Conservation (phyloP, 208 protist species). For the Crithidia acanthocephali region DNA sequence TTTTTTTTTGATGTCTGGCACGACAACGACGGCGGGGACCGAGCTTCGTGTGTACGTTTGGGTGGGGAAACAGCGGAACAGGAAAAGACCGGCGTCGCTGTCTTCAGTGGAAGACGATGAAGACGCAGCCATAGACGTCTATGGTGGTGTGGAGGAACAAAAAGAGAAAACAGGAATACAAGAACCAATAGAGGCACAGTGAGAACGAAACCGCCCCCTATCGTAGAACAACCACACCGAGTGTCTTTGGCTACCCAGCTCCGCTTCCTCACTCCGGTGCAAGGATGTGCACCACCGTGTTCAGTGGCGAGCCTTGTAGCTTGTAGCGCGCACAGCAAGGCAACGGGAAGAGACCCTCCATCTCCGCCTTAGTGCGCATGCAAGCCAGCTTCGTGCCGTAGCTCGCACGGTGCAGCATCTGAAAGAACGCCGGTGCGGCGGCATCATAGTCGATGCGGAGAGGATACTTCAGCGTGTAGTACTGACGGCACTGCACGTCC, state of each 20-base stretch:
- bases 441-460: conserved; percentile 50
- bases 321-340: conserved; percentile 63
- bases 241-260: too few relatives aligned
- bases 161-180: too few relatives aligned
- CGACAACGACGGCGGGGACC: too few relatives aligned
- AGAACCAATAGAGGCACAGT: too few relatives aligned
- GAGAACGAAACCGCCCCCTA: too few relatives aligned
- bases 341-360: conserved; percentile 38
- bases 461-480: conserved; percentile 48
- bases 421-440: conserved; percentile 58
- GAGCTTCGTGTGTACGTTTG: too few relatives aligned
- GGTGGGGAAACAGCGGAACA: too few relatives aligned
- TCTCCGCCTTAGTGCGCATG: conserved; percentile 49
- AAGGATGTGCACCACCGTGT: conserved; percentile 61
- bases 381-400: conserved; percentile 44
- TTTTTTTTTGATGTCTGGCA: conserved; percentile 8
- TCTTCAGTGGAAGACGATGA: too few relatives aligned
- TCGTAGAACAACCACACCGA: too few relatives aligned
- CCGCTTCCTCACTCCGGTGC: background rate
- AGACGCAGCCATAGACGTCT: too few relatives aligned
- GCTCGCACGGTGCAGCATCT: conserved; percentile 34
- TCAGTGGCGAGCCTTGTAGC: conserved; percentile 72
- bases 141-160: too few relatives aligned
- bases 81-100: too few relatives aligned
- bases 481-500: conserved; percentile 67